Percentiles rank a stretch among this genome's conserved stretches.
Conservation (phyloP, 2,329 filamentous ascomycete genomes). For the Colletotrichum incanum region DNA sequence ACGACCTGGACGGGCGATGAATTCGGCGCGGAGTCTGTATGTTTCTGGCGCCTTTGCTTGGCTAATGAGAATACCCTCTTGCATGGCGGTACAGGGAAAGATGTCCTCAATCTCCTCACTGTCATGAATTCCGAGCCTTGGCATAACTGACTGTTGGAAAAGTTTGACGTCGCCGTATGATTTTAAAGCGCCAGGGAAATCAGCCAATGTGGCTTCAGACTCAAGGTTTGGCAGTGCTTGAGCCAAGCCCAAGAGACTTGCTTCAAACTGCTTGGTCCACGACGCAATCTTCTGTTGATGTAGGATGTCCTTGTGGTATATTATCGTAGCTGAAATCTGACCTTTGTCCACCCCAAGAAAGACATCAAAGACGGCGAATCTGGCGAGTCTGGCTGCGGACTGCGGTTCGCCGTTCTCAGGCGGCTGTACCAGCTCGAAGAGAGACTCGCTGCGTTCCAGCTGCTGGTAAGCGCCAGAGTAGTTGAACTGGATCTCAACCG, state of each 20-base stretch:
- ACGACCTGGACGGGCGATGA: neutral
- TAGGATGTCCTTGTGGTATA: neutral
- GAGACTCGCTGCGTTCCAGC: constrained; percentile 47
- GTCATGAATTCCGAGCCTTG: neutral
- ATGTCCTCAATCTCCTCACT: constrained; percentile 48
- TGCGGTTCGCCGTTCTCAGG: neutral
- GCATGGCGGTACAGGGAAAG: constrained; percentile 55
- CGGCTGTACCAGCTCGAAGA: constrained; percentile 41
- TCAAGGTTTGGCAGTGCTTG: neutral
- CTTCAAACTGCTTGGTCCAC: neutral
- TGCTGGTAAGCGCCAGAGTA: constrained; percentile 49
- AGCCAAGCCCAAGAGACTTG: neutral
- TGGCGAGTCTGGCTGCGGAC: neutral
- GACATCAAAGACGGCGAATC: neutral
- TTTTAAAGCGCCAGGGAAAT: neutral
- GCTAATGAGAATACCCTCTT: constrained; percentile 55
- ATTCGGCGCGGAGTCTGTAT: constrained; percentile 45
- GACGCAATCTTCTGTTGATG: neutral
- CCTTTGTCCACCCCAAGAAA: neutral
- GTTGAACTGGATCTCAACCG: constrained; percentile 48
- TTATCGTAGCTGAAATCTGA: neutral
- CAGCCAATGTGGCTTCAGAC: neutral
- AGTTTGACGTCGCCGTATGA: neutral
- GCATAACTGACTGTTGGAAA: neutral
- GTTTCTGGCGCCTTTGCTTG: constrained; percentile 46